Conservation (phyloP, 768 basidiomycete species). For the Lyophyllum atratum region DNA sequence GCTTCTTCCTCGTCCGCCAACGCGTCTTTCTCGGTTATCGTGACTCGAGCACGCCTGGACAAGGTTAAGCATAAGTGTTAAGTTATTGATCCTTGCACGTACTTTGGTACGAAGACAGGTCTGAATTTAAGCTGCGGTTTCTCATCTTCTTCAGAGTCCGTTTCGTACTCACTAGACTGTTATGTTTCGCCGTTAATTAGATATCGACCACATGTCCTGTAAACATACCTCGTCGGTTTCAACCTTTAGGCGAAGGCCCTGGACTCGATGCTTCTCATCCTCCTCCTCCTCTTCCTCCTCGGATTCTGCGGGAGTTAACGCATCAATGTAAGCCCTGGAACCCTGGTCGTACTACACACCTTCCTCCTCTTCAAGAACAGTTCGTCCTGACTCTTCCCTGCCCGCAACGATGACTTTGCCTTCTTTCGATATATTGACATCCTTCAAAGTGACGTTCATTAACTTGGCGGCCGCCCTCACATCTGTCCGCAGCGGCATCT, state of each 20-base stretch:
- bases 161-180: slow-evolving; percentile 86
- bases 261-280: slow-evolving; percentile 21
- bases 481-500: slow-evolving; percentile 39
- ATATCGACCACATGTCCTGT: no score
- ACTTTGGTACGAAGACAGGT: slow-evolving; percentile 97
- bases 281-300: slow-evolving; percentile 53
- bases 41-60: slow-evolving; percentile 71
- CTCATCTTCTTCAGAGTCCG: slow-evolving; percentile 78
- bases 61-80: slow-evolving; percentile 1
- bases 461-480: slow-evolving; percentile 41
- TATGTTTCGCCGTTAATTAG: slow-evolving; percentile 16
- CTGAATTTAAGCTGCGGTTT: slow-evolving; percentile 77
- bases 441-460: slow-evolving; percentile 75
- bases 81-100: slow-evolving; percentile 25
- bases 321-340: slow-evolving; percentile 8
- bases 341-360: slow-evolving; percentile 22
- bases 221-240: slow-evolving; percentile 50
- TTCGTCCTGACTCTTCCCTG: slow-evolving; percentile 76
- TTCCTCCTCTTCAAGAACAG: slow-evolving; percentile 62
- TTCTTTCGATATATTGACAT: slow-evolving; percentile 79
- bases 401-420: slow-evolving; percentile 83
- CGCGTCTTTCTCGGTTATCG: slow-evolving; percentile 68
- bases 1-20: slow-evolving; percentile 78
- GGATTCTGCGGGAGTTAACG: slow-evolving; percentile 32
- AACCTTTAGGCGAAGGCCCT: slow-evolving; percentile 17